These are phyloP conservation scores for Pyrenochaeta sp. DNA, from an alignment of 2,329 filamentous ascomycete genomes.

Conservation along the genomic window DNA sequence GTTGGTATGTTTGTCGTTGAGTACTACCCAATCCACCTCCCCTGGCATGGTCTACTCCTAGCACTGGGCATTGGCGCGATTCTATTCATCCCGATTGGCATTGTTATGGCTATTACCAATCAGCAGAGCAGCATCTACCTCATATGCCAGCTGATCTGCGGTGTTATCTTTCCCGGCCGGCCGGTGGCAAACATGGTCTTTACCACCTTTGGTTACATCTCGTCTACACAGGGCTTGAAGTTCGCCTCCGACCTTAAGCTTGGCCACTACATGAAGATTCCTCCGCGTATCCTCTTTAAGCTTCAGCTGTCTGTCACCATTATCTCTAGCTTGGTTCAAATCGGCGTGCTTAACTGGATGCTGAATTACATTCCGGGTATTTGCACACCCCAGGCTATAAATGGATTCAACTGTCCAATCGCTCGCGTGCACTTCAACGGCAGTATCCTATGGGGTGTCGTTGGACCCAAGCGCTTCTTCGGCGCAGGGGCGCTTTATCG, in stretches of 20 bases:
- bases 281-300: slow-evolving; percentile 78
- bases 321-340: slow-evolving; percentile 81
- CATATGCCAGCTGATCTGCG: slow-evolving; percentile 85
- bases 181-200: slow-evolving; percentile 95
- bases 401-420: slow-evolving; percentile 87
- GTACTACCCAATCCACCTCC: slow-evolving; percentile 78
- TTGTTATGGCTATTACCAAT: slow-evolving; percentile 93
- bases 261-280: slow-evolving; percentile 88
- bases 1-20: slow-evolving; percentile 86
- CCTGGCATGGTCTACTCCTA: slow-evolving; percentile 85
- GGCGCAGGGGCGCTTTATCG: slow-evolving; percentile 78
- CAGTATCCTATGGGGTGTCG: slow-evolving; percentile 87
- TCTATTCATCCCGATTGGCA: slow-evolving; percentile 89
- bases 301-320: slow-evolving; percentile 80
- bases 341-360: slow-evolving; percentile 90
- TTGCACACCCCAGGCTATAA: slow-evolving; percentile 81
- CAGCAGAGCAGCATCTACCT: slow-evolving; percentile 88
- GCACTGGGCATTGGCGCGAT: slow-evolving; percentile 79
- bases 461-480: slow-evolving; percentile 84
- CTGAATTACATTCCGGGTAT: slow-evolving; percentile 78
- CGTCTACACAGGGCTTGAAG: slow-evolving; percentile 86
- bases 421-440: slow-evolving; percentile 91
- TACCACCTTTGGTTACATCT: slow-evolving; percentile 89
- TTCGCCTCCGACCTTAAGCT: slow-evolving; percentile 89
- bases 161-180: slow-evolving; percentile 80